These are phyloP conservation scores for Picochlorum sp. DNA, from an alignment of 139 green algal genomes.

Conservation along the genomic window DNA sequence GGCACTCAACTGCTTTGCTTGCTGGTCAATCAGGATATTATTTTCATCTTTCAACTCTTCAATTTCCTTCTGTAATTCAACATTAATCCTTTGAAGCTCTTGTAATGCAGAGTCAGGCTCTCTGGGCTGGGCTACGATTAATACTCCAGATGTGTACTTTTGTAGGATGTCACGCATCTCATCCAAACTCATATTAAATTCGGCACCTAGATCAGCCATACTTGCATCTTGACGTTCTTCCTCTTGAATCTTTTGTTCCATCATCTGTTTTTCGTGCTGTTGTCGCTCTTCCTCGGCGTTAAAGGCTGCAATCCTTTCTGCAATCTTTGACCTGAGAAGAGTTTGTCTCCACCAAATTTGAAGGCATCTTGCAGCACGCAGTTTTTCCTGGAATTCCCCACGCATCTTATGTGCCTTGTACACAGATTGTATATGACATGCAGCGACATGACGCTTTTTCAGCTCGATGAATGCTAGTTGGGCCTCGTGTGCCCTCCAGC, in stretches of 20 bases:
- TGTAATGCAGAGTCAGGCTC: slow-evolving; percentile 8
- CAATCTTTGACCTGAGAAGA: background rate
- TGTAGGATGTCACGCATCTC: slow-evolving; percentile 6
- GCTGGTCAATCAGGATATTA: slow-evolving; percentile 4
- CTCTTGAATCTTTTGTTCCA: background rate
- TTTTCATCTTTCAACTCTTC: slow-evolving; percentile 34
- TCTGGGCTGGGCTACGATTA: slow-evolving; percentile 6
- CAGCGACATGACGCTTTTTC: slow-evolving; percentile 21
- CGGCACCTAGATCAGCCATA: background rate
- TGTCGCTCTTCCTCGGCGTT: background rate
- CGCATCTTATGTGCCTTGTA: slow-evolving; percentile 16
- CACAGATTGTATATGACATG: slow-evolving; percentile 34
- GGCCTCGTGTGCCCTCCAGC: slow-evolving; percentile 24
- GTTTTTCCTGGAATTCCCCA: background rate
- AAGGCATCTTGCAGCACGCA: slow-evolving; percentile 21
- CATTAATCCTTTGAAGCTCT: slow-evolving; percentile 1
- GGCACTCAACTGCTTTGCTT: background rate
- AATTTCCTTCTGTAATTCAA: slow-evolving; percentile 31
- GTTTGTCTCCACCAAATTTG: slow-evolving; percentile 44
- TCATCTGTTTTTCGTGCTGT: background rate
- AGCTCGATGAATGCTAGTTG: slow-evolving; percentile 24
- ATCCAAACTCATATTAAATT: slow-evolving; percentile 8
- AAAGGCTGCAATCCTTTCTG: background rate
- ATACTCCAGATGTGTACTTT: slow-evolving; percentile 23
- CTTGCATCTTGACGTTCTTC: background rate